These are phyloP conservation scores for Alternaria sp. DNA, from an alignment of 2,329 filamentous ascomycete genomes.

Conservation along the genomic window DNA sequence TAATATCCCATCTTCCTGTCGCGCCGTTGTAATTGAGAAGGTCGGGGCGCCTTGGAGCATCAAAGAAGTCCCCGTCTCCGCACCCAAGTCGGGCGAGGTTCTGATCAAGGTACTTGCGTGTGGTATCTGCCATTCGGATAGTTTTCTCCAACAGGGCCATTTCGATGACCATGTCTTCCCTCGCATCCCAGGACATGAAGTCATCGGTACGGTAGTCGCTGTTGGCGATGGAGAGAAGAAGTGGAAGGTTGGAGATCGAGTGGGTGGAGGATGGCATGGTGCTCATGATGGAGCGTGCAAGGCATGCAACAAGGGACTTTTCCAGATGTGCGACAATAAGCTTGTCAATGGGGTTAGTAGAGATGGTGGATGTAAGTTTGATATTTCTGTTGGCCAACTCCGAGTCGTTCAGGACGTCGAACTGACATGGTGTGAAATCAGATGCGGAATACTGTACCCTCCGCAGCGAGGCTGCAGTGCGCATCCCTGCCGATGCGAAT, in stretches of 20 bases:
- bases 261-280: conserved; percentile 75
- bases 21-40: conserved; percentile 68
- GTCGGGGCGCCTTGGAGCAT: conserved; percentile 63
- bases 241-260: conserved; percentile 70
- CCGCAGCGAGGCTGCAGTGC: conserved; percentile 66
- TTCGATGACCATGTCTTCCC: conserved; percentile 54
- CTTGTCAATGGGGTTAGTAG: conserved; percentile 70
- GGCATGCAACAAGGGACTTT: conserved; percentile 68
- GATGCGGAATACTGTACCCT: conserved; percentile 69
- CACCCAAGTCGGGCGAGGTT: conserved; percentile 66
- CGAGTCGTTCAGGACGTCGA: neutral
- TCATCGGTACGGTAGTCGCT: conserved; percentile 71
- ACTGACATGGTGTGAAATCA: conserved; percentile 20
- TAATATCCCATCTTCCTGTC: conserved; percentile 68
- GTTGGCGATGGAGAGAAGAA: conserved; percentile 65
- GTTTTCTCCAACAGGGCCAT: conserved; percentile 38
- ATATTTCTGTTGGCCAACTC: neutral
- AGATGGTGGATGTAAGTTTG: conserved; percentile 69
- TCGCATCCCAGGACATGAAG: conserved; percentile 73
- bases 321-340: conserved; percentile 72
- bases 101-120: conserved; percentile 76
- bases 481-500: conserved; percentile 59
- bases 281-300: conserved; percentile 70
- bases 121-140: conserved; percentile 74
- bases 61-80: conserved; percentile 66